These are phyloP conservation scores for Nannizziopsis arthrosporioides DNA, from an alignment of 2,329 filamentous ascomycete species.

Conservation along the genomic window DNA sequence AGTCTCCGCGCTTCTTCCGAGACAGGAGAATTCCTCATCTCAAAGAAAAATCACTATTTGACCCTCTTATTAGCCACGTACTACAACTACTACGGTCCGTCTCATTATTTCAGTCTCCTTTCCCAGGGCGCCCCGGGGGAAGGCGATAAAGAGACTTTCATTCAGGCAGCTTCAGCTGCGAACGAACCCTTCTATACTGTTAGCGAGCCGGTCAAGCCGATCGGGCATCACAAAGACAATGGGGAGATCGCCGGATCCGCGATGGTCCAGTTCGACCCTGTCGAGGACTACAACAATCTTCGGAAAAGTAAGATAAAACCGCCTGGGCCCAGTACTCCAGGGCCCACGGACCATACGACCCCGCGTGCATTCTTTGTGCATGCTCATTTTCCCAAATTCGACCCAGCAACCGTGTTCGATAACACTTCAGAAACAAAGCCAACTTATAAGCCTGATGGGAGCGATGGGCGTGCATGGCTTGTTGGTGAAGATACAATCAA, in stretches of 20 bases:
- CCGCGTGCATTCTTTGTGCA: constrained; percentile 31
- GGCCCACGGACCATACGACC: constrained; percentile 6
- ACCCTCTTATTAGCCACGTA: constrained; percentile 38
- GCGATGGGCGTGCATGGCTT: constrained; percentile 28
- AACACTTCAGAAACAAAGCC: constrained; percentile 28
- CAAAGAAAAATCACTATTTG: constrained; percentile 32
- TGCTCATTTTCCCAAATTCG: constrained; percentile 31
- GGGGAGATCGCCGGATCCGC: constrained; percentile 27
- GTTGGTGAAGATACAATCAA: constrained; percentile 24
- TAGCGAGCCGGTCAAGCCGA: constrained; percentile 25
- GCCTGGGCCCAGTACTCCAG: constrained; percentile 13
- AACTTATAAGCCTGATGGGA: constrained; percentile 26
- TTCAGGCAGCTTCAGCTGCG: constrained; percentile 34
- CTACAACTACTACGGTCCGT: constrained; percentile 40
- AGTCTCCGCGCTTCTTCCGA: constrained; percentile 27
- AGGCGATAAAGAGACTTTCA: constrained; percentile 43
- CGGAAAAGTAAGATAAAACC: constrained; percentile 24
- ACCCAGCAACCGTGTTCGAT: constrained; percentile 29
- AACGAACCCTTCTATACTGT: constrained; percentile 34
- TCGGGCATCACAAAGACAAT: constrained; percentile 21
- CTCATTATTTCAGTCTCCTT: constrained; percentile 36
- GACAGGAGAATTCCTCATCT: constrained; percentile 36
- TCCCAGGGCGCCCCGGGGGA: constrained; percentile 39
- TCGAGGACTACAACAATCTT: constrained; percentile 28
- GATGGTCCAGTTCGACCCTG: constrained; percentile 30